These are phyloP conservation scores for Chlorencoelia australis DNA, from an alignment of 2,329 filamentous ascomycete genomes.

Conservation along the genomic window DNA sequence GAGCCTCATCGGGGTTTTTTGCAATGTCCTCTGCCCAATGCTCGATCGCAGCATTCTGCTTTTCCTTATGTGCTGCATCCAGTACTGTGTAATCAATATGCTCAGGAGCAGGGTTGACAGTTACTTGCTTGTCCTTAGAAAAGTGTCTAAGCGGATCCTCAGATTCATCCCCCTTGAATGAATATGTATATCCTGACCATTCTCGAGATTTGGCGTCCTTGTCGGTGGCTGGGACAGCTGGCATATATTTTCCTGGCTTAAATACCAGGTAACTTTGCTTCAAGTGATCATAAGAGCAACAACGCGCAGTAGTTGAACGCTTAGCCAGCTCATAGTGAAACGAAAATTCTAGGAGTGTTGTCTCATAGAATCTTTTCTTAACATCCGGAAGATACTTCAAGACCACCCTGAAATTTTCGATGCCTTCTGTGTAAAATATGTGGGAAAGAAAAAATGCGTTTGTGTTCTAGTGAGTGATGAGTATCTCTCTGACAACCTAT, in stretches of 20 bases:
- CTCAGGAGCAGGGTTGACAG: not conserved
- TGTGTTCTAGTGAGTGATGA: not conserved
- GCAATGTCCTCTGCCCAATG: no score
- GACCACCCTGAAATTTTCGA: slow-evolving; percentile 12
- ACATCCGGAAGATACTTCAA: slow-evolving; percentile 14
- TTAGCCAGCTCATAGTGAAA: slow-evolving; percentile 9
- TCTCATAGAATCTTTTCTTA: slow-evolving; percentile 18
- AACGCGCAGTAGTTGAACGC: slow-evolving; percentile 13
- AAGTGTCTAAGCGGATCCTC: slow-evolving; percentile 11
- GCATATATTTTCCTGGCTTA: slow-evolving; percentile 5
- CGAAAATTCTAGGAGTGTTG: slow-evolving; percentile 18
- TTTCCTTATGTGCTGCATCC: no score
- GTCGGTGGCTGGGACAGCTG: slow-evolving; percentile 1
- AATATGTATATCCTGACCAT: slow-evolving; percentile 12
- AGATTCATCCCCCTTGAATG: slow-evolving; percentile 5
- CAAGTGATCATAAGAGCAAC: slow-evolving; percentile 7
- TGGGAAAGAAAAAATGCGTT: slow-evolving; percentile 8
- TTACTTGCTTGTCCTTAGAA: not conserved
- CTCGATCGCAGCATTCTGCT: no score
- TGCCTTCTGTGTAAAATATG: slow-evolving; percentile 19
- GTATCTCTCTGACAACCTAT: not conserved
- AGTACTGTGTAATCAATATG: no score
- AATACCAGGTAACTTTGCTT: slow-evolving; percentile 5
- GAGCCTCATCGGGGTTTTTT: no score
- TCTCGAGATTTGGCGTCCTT: not conserved